Evolutionary conservation across 2,329 filamentous ascomycete genomes (phyloP), one percentile per base, ranked within the genome.

Genomic region (Aspergillus tubingensis): DNA sequence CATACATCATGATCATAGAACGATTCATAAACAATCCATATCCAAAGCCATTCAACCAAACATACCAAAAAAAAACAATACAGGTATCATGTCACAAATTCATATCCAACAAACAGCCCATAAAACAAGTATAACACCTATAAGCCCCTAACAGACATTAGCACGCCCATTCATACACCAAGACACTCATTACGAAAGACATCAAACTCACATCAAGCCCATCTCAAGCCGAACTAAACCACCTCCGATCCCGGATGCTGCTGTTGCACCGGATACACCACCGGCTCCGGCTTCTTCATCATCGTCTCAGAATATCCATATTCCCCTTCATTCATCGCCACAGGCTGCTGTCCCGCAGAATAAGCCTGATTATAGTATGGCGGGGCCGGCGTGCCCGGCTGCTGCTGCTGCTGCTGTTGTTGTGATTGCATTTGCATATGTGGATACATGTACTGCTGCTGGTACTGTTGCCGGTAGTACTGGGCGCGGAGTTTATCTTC

Each of bases 151-250:
- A 43, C 7, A 10, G 19, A 43, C 17, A 44, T 21, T 21, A 44
- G 5, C 41, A 44, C 32, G 11, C 11, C 8, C 8, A 10, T 11
- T 17, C n/a, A 44, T 21, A 44, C 17, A 11, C 3, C 13, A 23
- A 19, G 10, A 23, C 19, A 11, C 11, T 15, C 2, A 44, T 19
- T 2, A 3, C 15, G 0, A 43, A 8, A 8, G 2, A 43, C 41
- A 21, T 8, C 32, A 61, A 68, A 68, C 6, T 11, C 48, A 38
- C 27, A 23, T 23, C 44, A 11, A 30, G 8, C 17, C 50, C 32
- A n/a, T 3, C 2, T 8, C 2, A 8, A n/a, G 0, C 17, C 32
- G 4, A 13, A 23, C 52, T 30, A 25, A 11, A 27, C 25, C 43
- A 21, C 39, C 32, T 44, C 38, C 53, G 32, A 36, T 36, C 53